Evolutionary conservation across 768 basidiomycete genomes (phyloP).

Genomic region (Leccinum longicurvipes): DNA sequence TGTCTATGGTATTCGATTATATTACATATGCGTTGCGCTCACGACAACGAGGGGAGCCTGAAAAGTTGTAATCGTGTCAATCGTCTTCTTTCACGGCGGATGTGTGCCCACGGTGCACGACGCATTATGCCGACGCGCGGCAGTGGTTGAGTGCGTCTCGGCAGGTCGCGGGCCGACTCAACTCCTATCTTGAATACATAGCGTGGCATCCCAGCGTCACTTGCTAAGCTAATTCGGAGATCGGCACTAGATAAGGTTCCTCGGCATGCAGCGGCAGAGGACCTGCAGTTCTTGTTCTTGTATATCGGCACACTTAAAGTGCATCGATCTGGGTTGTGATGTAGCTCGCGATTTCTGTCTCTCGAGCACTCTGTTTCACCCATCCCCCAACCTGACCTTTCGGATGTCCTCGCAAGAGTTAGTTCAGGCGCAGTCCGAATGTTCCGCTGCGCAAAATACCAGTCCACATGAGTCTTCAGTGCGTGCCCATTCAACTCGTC

Average conservation of each 20-base stretch:
- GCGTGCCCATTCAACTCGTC: not conserved
- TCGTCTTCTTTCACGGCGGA: no score
- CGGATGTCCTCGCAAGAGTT: constrained; percentile 5
- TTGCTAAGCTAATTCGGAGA: not conserved
- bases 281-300: constrained; percentile 2
- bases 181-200: not conserved
- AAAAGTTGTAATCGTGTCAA: no score
- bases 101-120: not conserved
- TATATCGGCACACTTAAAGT: constrained; percentile 12
- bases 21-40: no score
- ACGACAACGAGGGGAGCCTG: no score
- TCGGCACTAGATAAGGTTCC: constrained; percentile 11
- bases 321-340: constrained; percentile 4
- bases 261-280: constrained; percentile 13
- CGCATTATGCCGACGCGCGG: not conserved
- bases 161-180: not conserved
- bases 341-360: not conserved
- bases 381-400: not conserved
- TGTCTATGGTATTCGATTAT: no score
- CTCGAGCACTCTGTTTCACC: not conserved
- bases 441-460: not conserved
- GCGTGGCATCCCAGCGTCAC: not conserved
- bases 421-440: not conserved
- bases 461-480: not conserved
- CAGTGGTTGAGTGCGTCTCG: not conserved